These are phyloP conservation scores for Cyclotella sp. DNA, from an alignment of 108 stramenopile genomes.

Conservation along the genomic window DNA sequence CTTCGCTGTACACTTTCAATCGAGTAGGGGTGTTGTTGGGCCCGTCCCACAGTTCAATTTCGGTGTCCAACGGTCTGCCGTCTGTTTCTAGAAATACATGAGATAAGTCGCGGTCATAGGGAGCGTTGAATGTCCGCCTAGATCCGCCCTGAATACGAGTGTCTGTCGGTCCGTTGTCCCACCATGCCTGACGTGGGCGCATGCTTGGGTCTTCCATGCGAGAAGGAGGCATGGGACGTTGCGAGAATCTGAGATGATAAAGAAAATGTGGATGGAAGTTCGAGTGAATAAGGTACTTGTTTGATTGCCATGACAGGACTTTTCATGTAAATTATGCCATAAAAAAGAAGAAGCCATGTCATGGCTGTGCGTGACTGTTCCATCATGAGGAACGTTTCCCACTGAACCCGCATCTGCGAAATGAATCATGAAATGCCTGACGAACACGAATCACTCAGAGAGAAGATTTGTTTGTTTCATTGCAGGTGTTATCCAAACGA, in stretches of 20 bases:
- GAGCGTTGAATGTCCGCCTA: constrained; percentile 29
- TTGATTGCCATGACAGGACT: neutral
- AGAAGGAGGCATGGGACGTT: constrained; percentile 23
- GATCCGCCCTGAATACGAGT: constrained; percentile 48
- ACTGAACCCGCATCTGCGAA: neutral
- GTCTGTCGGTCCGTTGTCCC: constrained; percentile 26
- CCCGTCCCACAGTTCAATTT: constrained; percentile 59
- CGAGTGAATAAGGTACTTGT: neutral
- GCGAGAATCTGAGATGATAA: constrained; percentile 26
- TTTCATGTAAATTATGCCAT: neutral
- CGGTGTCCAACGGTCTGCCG: constrained; percentile 48
- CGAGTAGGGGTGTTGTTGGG: constrained; percentile 57
- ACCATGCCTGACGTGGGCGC: constrained; percentile 36
- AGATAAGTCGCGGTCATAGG: constrained; percentile 27
- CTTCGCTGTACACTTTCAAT: constrained; percentile 56
- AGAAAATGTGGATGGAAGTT: neutral
- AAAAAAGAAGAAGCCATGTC: neutral
- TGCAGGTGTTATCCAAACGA: neutral
- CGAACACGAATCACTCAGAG: constrained; percentile 17
- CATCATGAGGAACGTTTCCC: too few species aligned
- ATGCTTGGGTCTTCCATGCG: neutral
- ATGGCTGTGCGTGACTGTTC: neutral
- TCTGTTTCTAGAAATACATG: constrained; percentile 53
- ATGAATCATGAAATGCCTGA: neutral
- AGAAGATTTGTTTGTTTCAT: constrained; percentile 27